A percentile compares a stretch with the other conserved stretches of the same genome.
Conservation (phyloP, 1,139 yeast genomes). For the Kodamaea fungicola region DNA sequence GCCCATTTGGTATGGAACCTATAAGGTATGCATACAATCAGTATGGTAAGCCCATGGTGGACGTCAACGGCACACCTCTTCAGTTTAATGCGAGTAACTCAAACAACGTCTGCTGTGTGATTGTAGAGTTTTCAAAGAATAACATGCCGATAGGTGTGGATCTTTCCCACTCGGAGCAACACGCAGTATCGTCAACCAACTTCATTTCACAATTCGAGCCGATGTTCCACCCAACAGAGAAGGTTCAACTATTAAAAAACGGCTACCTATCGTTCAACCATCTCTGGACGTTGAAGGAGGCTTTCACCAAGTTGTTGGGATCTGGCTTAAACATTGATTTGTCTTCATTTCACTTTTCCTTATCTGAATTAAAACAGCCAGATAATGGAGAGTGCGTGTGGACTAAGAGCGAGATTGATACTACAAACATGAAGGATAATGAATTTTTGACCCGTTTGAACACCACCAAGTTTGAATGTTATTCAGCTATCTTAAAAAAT, state of each 20-base stretch:
- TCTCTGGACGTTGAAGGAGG: conserved; percentile 73
- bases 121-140: conserved; percentile 26
- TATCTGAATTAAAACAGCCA: neutral
- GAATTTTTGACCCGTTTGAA: conserved; percentile 8
- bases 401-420: conserved; percentile 2
- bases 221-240: conserved; percentile 47
- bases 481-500: conserved; percentile 16
- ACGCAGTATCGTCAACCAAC: conserved; percentile 22
- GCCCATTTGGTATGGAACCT: conserved; percentile 14
- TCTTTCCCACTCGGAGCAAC: conserved; percentile 50
- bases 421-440: conserved; percentile 2
- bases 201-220: conserved; percentile 44
- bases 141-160: conserved; percentile 53
- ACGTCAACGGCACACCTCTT: conserved; percentile 13
- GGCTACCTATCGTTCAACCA: conserved; percentile 43
- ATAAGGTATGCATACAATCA: conserved; percentile 22
- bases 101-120: conserved; percentile 44
- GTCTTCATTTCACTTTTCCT: conserved; percentile 12
- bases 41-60: conserved; percentile 35
- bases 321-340: conserved; percentile 58
- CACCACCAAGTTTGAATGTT: conserved; percentile 16
- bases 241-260: conserved; percentile 18
- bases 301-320: conserved; percentile 61
- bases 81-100: conserved; percentile 58
- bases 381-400: neutral